Evolutionary conservation across 1,284 basidiomycete genomes (phyloP).

Genomic region (Ustilago bromivora): DNA sequence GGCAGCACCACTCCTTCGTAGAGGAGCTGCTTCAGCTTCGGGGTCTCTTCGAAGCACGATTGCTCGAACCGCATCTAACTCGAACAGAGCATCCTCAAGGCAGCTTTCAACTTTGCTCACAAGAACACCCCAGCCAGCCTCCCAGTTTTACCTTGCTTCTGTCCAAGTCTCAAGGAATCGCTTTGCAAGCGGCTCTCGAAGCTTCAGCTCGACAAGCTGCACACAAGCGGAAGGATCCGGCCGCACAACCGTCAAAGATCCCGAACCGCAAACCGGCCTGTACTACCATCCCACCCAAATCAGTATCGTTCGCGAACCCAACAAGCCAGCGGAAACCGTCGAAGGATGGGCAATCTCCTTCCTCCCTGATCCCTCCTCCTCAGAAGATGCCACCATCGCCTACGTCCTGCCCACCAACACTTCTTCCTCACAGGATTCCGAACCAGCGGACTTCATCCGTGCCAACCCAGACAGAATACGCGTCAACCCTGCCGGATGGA

Average conservation of each 20-base stretch:
- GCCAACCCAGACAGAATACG: slow-evolving; percentile 52
- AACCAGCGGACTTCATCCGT: slow-evolving; percentile 47
- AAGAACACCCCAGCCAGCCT: background rate
- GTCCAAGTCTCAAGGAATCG: background rate
- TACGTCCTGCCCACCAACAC: slow-evolving; percentile 34
- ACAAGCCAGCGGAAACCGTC: slow-evolving; percentile 13
- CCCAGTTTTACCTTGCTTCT: background rate
- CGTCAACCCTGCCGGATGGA: slow-evolving; percentile 57
- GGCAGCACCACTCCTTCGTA: background rate
- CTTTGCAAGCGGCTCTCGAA: slow-evolving; percentile 1
- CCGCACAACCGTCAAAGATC: slow-evolving; percentile 39
- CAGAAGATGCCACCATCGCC: slow-evolving; percentile 39
- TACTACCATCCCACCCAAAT: slow-evolving; percentile 57
- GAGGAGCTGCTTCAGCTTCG: background rate
- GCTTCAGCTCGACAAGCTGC: slow-evolving; percentile 2
- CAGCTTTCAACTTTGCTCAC: background rate
- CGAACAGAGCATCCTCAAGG: background rate
- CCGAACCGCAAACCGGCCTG: slow-evolving; percentile 51
- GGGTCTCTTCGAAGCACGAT: background rate
- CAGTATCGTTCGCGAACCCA: slow-evolving; percentile 25
- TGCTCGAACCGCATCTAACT: background rate
- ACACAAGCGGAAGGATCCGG: slow-evolving; percentile 7
- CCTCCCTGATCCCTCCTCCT: slow-evolving; percentile 27
- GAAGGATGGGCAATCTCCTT: slow-evolving; percentile 56
- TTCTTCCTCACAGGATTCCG: slow-evolving; percentile 22